Evolutionary conservation across 495 filamentous ascomycete species (phyloP).

Genomic region (Aspergillus olivimuriae): DNA sequence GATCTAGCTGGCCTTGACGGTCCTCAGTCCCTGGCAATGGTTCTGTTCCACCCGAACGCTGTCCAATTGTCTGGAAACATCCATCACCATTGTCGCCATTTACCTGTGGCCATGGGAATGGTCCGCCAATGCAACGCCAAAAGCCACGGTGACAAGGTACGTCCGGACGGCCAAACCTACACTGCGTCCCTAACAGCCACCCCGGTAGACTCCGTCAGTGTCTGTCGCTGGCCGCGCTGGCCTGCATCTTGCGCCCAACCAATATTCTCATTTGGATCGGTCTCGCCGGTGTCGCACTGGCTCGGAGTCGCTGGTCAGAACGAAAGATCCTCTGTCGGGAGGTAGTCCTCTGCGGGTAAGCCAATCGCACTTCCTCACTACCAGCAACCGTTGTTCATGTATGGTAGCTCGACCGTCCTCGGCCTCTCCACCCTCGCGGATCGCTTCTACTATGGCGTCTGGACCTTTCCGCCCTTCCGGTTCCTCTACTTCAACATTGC

Average conservation of each 20-base stretch:
- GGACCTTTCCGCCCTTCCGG: conserved; percentile 83
- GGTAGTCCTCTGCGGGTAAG: conserved; percentile 61
- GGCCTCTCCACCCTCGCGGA: conserved; percentile 62
- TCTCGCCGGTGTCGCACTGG: conserved; percentile 41
- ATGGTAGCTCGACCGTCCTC: conserved; percentile 49
- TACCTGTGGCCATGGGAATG: conserved; percentile 83
- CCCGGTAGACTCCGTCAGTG: conserved; percentile 51
- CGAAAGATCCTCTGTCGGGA: conserved; percentile 54
- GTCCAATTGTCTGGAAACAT: conserved; percentile 89
- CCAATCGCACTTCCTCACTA: conserved; percentile 1
- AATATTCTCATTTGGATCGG: conserved; percentile 81
- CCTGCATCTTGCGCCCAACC: conserved; percentile 84
- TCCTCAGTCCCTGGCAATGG: conserved; percentile 92
- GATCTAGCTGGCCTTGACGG: conserved; percentile 52
- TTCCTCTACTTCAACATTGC: conserved; percentile 92
- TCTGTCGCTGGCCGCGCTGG: conserved; percentile 69
- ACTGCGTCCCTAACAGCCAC: background rate
- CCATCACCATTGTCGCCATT: conserved; percentile 73
- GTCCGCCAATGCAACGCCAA: too few relatives aligned
- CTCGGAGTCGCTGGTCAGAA: conserved; percentile 32
- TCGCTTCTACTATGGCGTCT: conserved; percentile 73
- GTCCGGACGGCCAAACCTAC: too few relatives aligned
- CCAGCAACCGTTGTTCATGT: conserved; percentile 9
- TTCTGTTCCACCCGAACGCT: conserved; percentile 90
- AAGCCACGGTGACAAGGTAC: too few relatives aligned